Evolutionary conservation across 179 eudicot genomes (phyloP), one percentile per base, ranked within the genome.

Genomic region (Gypsophila paniculata): DNA sequence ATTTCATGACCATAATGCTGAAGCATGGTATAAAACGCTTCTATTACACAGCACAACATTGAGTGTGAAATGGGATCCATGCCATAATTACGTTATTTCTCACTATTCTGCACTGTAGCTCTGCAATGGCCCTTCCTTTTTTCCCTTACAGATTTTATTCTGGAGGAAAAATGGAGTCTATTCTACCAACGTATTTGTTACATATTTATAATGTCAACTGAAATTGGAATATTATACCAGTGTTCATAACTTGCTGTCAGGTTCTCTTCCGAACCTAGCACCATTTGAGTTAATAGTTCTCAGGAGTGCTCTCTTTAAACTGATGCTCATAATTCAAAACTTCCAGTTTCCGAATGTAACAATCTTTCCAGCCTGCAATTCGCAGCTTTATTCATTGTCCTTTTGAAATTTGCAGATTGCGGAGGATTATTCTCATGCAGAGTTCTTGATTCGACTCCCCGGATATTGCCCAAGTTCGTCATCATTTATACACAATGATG

Each of bases 381-480:
- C 52, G 55, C 69, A 23, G 22, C 4, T 48, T 44, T 34, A 52
- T 49, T 22, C 26, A 46, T 60, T 10, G 1, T 62, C 34, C 70
- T 34, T 26, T 17, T 52, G 65, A 68, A 51, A 52, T 72, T 54
- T 82, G 73, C 85, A 95, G 99, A 95, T 95, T 68, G 97, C 99
- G 15, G 99, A 95, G 79, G 99, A 95, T 77, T 95, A 95, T 82
- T 95, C 99, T 79, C 99, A 95, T 70, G 87, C 96, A 34, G 96
- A 92, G 80, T 95, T 95, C 84, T 87, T 95, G 42, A 91, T 95
- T 63, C 96, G 99, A 26, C 96, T 95, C 32, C 99, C 99, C n/a
- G 99, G 99, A 84, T 95, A 95, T 86, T 94, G 97, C 79, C 99
- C 99, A 82, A 95, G 99, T 95, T 86, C 78, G 85, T 78, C 36